These are phyloP conservation scores for Citrullus amarus DNA, from an alignment of 306 rosid genomes.

Conservation along the genomic window DNA sequence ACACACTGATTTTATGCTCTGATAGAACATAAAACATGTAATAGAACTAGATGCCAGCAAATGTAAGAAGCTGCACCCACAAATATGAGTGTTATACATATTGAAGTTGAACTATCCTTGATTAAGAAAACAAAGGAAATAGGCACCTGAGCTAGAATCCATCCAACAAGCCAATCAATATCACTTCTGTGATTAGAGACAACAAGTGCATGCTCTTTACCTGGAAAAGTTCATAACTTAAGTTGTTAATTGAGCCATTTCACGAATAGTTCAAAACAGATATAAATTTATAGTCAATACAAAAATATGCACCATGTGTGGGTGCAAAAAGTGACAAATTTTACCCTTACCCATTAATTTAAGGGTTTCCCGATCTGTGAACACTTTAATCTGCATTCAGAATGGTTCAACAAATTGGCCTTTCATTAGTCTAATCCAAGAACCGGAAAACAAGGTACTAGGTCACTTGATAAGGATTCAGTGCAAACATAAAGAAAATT, in stretches of 20 bases:
- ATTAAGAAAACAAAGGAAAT: slow-evolving; percentile 7
- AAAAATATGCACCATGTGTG: not conserved
- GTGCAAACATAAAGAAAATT: not conserved
- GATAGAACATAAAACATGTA: not conserved
- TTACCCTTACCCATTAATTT: slow-evolving; percentile 61
- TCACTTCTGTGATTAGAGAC: slow-evolving; percentile 82
- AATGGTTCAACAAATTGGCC: slow-evolving; percentile 19
- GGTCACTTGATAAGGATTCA: not conserved
- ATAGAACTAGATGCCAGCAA: not conserved
- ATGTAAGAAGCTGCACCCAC: slow-evolving; percentile 1
- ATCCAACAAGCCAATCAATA: slow-evolving; percentile 94
- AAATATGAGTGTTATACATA: not conserved
- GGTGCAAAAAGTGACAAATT: not conserved
- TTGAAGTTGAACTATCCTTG: not conserved
- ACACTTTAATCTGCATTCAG: slow-evolving; percentile 55
- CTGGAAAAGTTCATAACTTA: slow-evolving; percentile 30
- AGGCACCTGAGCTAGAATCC: slow-evolving; percentile 84
- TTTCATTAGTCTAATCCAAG: slow-evolving; percentile 4
- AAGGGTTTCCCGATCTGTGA: slow-evolving; percentile 58
- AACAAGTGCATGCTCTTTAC: slow-evolving; percentile 85
- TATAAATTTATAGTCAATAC: not conserved
- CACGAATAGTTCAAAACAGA: not conserved
- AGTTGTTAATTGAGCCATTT: slow-evolving; percentile 6
- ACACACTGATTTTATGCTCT: slow-evolving; percentile 2
- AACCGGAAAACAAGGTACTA: not conserved